A percentile compares a stretch with the other conserved stretches of the same genome.
Conservation (phyloP, 331 rosid species). For the Spiraea crenata region DNA sequence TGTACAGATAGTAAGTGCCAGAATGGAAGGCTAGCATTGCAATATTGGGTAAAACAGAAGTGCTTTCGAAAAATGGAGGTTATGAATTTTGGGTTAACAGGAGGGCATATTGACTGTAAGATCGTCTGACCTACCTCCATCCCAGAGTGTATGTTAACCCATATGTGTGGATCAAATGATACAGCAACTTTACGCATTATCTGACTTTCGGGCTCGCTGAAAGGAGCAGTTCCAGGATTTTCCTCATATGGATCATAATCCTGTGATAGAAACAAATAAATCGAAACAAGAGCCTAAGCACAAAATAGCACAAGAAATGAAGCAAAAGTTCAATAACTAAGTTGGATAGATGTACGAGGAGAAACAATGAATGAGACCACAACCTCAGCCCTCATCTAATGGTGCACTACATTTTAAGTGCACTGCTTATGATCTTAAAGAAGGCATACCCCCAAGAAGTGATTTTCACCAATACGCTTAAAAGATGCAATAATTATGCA, state of each 20-base stretch:
- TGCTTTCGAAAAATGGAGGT: conserved; percentile 4
- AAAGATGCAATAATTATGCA: not conserved
- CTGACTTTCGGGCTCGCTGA: conserved; percentile 98
- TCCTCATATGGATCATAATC: conserved; percentile 98
- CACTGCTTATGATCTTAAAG: not conserved
- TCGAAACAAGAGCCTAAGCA: conserved; percentile 14
- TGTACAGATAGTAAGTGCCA: not conserved
- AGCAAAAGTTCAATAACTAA: conserved; percentile 1
- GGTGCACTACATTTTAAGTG: not conserved
- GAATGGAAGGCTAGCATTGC: not conserved
- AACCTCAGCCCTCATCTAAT: conserved; percentile 2
- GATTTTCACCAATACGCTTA: not conserved
- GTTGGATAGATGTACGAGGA: not conserved
- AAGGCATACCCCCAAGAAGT: not conserved
- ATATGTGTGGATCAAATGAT: conserved; percentile 89
- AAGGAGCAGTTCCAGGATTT: conserved; percentile 89
- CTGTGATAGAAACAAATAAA: conserved; percentile 40
- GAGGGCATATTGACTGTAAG: not conserved
- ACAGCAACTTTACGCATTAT: conserved; percentile 85
- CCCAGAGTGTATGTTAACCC: conserved; percentile 98
- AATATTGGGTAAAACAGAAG: not conserved
- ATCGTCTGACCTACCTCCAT: conserved; percentile 67
- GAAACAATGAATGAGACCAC: not conserved
- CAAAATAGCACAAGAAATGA: conserved; percentile 1
- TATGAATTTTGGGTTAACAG: conserved; percentile 7